phyloP scores from a whole-genome alignment of 2,329 filamentous ascomycete species.

The Pseudogymnoascus destructans region DNA sequence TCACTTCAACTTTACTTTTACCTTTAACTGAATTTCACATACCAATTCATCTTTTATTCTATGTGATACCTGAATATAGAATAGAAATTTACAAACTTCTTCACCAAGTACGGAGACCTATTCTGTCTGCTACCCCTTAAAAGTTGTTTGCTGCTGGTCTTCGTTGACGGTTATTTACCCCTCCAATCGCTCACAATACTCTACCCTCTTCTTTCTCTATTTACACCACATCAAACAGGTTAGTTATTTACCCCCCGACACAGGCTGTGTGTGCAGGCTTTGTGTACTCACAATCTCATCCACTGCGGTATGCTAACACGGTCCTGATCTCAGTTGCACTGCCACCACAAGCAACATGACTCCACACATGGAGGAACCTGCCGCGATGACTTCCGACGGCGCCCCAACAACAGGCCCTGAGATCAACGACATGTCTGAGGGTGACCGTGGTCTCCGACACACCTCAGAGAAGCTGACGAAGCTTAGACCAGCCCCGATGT shows the following conservation, averaged over 20 bases:
- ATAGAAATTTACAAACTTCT: background rate
- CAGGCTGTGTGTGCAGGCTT: background rate
- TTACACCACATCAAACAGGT: background rate
- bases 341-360: background rate
- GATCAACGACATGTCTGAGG: background rate
- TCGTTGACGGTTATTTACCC: background rate
- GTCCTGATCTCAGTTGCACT: background rate
- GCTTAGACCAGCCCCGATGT: constrained; percentile 1
- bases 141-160: background rate
- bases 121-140: background rate
- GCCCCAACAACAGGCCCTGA: background rate
- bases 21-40: background rate
- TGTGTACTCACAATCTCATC: background rate
- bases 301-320: background rate
- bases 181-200: background rate
- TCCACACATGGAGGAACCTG: background rate
- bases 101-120: no score
- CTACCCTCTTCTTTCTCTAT: background rate
- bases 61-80: background rate
- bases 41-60: background rate
- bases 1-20: background rate
- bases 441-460: constrained; percentile 12
- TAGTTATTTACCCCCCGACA: background rate
- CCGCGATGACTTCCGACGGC: background rate
- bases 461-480: constrained; percentile 16